phyloP scores from a whole-genome alignment of 352 stramenopile genomes.

The Pythium biforme region DNA sequence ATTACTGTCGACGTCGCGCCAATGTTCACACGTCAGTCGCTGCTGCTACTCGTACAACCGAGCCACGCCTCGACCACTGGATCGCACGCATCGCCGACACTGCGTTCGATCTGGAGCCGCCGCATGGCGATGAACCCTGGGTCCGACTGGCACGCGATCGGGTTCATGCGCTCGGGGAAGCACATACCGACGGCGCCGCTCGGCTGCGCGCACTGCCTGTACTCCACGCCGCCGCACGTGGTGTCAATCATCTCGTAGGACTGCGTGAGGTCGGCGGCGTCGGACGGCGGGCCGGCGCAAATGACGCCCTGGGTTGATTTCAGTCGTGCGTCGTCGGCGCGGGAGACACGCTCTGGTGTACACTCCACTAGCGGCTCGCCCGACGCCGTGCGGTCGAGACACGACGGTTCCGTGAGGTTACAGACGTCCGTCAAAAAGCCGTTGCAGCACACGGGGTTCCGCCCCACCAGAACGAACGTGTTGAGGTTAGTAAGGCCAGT shows the following conservation, averaged over 20 bases:
- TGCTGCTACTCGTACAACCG: background rate
- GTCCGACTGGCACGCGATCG: background rate
- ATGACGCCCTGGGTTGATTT: background rate
- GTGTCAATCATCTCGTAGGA: background rate
- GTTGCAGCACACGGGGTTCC: slow-evolving; percentile 24
- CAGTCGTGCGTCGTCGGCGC: background rate
- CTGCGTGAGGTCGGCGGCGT: background rate
- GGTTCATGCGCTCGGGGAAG: slow-evolving; percentile 7
- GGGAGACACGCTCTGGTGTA: background rate
- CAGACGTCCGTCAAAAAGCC: slow-evolving; percentile 16
- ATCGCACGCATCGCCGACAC: slow-evolving; percentile 15
- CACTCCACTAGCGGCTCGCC: slow-evolving; percentile 12
- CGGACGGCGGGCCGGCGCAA: background rate
- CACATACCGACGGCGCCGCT: slow-evolving; percentile 4
- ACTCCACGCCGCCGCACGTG: slow-evolving; percentile 18
- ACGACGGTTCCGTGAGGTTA: slow-evolving; percentile 13
- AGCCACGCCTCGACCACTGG: slow-evolving; percentile 11
- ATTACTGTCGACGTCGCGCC: too few relatives aligned
- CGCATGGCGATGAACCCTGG: slow-evolving; percentile 7
- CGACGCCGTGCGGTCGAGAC: slow-evolving; percentile 2
- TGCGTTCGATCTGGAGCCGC: slow-evolving; percentile 9
- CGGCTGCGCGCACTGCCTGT: slow-evolving; percentile 8
- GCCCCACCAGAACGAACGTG: slow-evolving; percentile 1
- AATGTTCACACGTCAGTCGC: too few relatives aligned
- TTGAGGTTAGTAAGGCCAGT: background rate